These are phyloP conservation scores for Thozetella sp. DNA, from an alignment of 495 filamentous ascomycete species.

Conservation along the genomic window DNA sequence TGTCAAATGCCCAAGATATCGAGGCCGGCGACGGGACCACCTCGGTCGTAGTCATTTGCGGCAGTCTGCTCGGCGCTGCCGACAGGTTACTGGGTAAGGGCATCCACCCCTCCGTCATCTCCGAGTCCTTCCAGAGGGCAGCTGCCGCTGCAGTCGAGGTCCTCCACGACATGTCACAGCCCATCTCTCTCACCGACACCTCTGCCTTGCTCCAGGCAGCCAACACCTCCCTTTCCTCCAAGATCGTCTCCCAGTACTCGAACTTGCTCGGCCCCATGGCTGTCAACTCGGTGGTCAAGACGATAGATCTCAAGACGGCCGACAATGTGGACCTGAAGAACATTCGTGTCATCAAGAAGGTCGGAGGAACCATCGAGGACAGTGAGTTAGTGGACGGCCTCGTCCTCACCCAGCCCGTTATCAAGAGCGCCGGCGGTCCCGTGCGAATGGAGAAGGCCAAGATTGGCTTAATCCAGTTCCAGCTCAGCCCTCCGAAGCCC, in stretches of 20 bases:
- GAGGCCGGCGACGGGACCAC: conserved; percentile 98
- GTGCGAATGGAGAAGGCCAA: conserved; percentile 93
- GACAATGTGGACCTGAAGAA: conserved; percentile 96
- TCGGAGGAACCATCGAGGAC: conserved; percentile 97
- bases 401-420: conserved; percentile 87
- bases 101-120: conserved; percentile 96
- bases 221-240: conserved; percentile 95
- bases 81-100: conserved; percentile 88
- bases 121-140: conserved; percentile 95
- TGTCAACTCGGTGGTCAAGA: conserved; percentile 92
- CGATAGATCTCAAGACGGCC: conserved; percentile 91
- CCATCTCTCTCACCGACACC: conserved; percentile 86
- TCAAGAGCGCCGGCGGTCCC: conserved; percentile 92
- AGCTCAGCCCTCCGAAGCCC: conserved; percentile 95
- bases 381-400: conserved; percentile 96
- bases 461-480: conserved; percentile 98
- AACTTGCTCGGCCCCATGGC: conserved; percentile 93
- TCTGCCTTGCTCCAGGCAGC: conserved; percentile 92
- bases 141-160: conserved; percentile 85
- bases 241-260: conserved; percentile 97
- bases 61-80: conserved; percentile 90
- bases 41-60: conserved; percentile 96
- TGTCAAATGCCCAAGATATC: conserved; percentile 96
- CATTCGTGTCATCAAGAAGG: conserved; percentile 96
- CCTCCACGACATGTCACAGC: conserved; percentile 93